Evolutionary conservation across 305 asterid species (phyloP).

Genomic region (Fraxinus xanthoxyloides): DNA sequence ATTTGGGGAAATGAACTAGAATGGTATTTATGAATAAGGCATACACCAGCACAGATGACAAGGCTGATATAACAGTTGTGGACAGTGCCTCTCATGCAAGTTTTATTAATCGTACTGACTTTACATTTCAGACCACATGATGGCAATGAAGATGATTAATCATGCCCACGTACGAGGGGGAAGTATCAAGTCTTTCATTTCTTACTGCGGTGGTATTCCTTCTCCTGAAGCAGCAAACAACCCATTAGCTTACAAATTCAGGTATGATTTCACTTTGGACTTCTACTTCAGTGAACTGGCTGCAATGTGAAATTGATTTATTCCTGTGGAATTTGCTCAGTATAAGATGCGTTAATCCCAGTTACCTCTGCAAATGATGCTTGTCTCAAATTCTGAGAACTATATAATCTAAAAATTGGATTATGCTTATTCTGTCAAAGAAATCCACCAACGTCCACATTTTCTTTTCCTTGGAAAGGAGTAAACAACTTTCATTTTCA

Average conservation of each 20-base stretch:
- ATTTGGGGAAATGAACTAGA: background rate
- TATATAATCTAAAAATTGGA: background rate
- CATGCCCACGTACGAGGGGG: constrained; percentile 75
- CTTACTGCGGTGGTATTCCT: constrained; percentile 96
- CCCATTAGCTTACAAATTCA: constrained; percentile 89
- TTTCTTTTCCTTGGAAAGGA: background rate
- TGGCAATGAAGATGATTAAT: constrained; percentile 97
- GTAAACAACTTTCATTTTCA: background rate
- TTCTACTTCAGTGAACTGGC: background rate
- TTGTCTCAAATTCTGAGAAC: background rate
- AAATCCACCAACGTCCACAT: background rate
- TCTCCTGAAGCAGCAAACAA: constrained; percentile 94
- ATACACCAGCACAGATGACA: background rate
- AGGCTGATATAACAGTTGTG: background rate
- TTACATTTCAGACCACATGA: constrained; percentile 76
- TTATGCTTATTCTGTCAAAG: background rate
- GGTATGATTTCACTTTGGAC: constrained; percentile 40
- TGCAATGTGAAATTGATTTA: background rate
- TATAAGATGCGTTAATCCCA: background rate
- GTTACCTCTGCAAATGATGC: background rate
- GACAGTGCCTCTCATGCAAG: background rate
- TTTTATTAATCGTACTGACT: background rate
- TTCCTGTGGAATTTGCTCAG: background rate
- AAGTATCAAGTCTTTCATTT: constrained; percentile 78
- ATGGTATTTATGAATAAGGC: background rate